Evolutionary conservation across 352 stramenopile species (phyloP).

Genomic region (Halophytophthora polymorphica): DNA sequence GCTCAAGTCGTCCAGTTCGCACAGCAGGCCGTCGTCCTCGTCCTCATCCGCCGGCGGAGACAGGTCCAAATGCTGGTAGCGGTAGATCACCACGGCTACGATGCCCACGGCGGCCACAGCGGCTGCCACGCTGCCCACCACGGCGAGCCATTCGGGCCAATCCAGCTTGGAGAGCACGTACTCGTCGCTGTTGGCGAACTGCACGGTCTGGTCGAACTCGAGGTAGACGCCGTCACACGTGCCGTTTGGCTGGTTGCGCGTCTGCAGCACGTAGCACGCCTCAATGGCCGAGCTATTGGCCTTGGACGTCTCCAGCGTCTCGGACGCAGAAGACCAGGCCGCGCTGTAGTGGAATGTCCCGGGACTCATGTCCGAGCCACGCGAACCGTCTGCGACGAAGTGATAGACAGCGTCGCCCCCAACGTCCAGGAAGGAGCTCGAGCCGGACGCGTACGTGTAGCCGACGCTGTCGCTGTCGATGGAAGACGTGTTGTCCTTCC

Average conservation of each 20-base stretch:
- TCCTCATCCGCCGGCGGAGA: constrained; percentile 16
- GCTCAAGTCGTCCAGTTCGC: constrained; percentile 21
- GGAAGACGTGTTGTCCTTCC: constrained; percentile 45
- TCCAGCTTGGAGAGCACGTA: constrained; percentile 58
- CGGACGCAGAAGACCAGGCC: constrained; percentile 18
- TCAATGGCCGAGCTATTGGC: constrained; percentile 42
- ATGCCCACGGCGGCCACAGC: constrained; percentile 43
- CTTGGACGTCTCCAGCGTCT: constrained; percentile 19
- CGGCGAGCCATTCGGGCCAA: constrained; percentile 45
- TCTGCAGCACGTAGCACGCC: constrained; percentile 69
- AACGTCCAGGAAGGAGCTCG: not conserved
- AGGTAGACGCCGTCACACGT: constrained; percentile 70
- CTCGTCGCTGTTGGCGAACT: constrained; percentile 49
- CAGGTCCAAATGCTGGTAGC: constrained; percentile 30
- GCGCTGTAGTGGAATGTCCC: constrained; percentile 67
- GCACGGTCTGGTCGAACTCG: constrained; percentile 55
- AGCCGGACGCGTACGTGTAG: not conserved
- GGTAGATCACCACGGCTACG: constrained; percentile 50
- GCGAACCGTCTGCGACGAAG: constrained; percentile 77
- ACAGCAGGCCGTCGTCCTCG: constrained; percentile 35
- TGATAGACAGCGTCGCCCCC: constrained; percentile 37
- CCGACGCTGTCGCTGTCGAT: constrained; percentile 11
- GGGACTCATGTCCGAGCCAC: constrained; percentile 50
- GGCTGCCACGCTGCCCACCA: constrained; percentile 58
- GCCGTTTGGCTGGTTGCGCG: constrained; percentile 57